These are phyloP conservation scores for Leccinum pellstonianum DNA, from an alignment of 768 basidiomycete species.

Conservation along the genomic window DNA sequence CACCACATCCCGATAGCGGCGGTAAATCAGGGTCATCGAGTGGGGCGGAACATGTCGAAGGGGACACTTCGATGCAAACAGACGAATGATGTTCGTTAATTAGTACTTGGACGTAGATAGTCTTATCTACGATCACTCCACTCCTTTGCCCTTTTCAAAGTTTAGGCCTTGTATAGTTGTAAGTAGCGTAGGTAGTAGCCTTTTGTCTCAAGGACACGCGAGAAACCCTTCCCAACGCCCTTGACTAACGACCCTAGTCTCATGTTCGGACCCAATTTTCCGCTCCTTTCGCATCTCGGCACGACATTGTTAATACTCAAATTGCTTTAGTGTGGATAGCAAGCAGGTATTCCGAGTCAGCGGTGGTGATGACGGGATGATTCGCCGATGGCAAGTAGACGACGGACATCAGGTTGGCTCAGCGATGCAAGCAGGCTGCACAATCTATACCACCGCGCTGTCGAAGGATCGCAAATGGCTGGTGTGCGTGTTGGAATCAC, in stretches of 20 bases:
- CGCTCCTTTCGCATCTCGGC: background rate
- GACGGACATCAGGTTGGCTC: too few species aligned
- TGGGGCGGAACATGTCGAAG: background rate
- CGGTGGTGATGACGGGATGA: too few species aligned
- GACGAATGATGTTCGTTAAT: background rate
- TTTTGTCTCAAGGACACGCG: background rate
- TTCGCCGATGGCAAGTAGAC: too few species aligned
- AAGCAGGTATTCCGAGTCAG: too few species aligned
- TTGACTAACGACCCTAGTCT: background rate
- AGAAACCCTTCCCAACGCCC: background rate
- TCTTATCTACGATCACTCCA: background rate
- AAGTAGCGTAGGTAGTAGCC: background rate
- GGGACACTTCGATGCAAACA: constrained; percentile 6
- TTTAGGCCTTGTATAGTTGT: background rate
- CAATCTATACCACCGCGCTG: too few species aligned
- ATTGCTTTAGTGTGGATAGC: too few species aligned
- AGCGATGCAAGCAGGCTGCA: too few species aligned
- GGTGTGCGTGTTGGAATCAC: too few species aligned
- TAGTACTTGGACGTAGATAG: background rate
- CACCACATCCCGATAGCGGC: background rate
- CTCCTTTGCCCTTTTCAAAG: background rate
- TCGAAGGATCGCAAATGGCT: too few species aligned
- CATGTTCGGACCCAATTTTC: background rate
- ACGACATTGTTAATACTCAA: too few species aligned
- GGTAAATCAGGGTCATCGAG: background rate